Percentiles rank a stretch among this genome's conserved stretches.
Evolutionary conservation across 192 early-diverging fungal genomes (phyloP).

Genomic region (Umbelopsis isabellina): DNA sequence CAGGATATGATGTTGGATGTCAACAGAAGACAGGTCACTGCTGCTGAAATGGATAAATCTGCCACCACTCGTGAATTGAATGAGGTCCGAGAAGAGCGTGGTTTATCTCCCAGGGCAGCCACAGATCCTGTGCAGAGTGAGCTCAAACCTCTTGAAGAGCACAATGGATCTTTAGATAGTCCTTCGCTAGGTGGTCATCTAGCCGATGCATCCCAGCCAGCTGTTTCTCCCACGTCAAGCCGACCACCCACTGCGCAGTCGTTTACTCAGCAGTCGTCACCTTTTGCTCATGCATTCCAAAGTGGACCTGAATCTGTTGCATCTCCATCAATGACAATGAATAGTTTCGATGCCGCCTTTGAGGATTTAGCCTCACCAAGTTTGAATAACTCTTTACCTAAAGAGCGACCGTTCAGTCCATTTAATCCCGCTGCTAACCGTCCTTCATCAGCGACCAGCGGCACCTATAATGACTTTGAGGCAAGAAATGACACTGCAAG

Average conservation of each 20-base stretch:
- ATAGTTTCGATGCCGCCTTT: constrained; percentile 17
- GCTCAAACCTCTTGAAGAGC: too few relatives aligned
- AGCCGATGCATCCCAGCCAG: not conserved
- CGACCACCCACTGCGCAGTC: constrained; percentile 11
- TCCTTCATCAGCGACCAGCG: not conserved
- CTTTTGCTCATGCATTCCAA: not conserved
- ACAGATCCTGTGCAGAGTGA: not conserved
- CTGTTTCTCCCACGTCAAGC: not conserved
- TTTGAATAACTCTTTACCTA: not conserved
- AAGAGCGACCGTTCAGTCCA: constrained; percentile 6
- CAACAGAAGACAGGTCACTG: constrained; percentile 61
- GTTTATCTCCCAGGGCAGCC: not conserved
- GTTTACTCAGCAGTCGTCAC: not conserved
- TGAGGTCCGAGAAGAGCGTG: constrained; percentile 40
- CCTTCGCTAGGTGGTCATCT: too few relatives aligned
- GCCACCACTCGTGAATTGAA: constrained; percentile 56
- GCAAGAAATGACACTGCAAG: not conserved
- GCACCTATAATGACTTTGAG: not conserved
- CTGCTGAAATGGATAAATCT: constrained; percentile 66
- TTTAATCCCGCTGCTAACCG: not conserved
- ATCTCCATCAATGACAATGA: constrained; percentile 10
- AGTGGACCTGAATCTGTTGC: not conserved
- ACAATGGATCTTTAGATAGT: too few relatives aligned
- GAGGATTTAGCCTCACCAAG: constrained; percentile 5
- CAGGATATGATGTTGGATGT: constrained; percentile 67